phyloP scores from a whole-genome alignment of 192 early-diverging fungal species.

The Coemansia sp. region DNA sequence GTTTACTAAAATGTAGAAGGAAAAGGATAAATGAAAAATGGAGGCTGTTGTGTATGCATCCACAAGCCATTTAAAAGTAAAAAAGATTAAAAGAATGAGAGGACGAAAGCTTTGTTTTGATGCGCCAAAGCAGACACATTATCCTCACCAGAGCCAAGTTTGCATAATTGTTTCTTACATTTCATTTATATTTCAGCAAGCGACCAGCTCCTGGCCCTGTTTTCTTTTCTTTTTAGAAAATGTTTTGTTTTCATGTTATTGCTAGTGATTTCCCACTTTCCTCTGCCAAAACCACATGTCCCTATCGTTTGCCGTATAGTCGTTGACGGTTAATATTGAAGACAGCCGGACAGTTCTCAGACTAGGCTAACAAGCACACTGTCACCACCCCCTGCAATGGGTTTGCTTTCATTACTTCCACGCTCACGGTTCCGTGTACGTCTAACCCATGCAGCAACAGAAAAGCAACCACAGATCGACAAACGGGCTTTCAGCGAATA shows the following conservation, averaged over 20 bases:
- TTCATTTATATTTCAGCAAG: not conserved
- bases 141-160: not conserved
- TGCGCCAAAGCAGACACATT: not conserved
- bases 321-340: too few species aligned
- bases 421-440: conserved; percentile 39
- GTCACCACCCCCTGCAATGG: not conserved
- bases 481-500: conserved; percentile 28
- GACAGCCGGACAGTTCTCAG: too few species aligned
- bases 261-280: not conserved
- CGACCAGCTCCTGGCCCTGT: not conserved
- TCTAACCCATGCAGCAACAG: conserved; percentile 41
- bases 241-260: not conserved
- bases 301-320: too few species aligned
- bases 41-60: not conserved
- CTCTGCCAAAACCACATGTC: too few species aligned
- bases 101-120: not conserved
- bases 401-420: conserved; percentile 25
- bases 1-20: too few species aligned
- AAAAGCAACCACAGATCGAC: conserved; percentile 40
- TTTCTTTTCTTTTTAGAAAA: not conserved
- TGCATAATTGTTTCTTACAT: not conserved
- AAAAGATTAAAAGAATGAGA: not conserved
- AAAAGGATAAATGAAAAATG: not conserved
- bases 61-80: not conserved
- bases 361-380: too few species aligned